A percentile compares a stretch with the other conserved stretches of the same genome.
Conservation (phyloP, 768 basidiomycete species). For the Tephrocybe sp. region DNA sequence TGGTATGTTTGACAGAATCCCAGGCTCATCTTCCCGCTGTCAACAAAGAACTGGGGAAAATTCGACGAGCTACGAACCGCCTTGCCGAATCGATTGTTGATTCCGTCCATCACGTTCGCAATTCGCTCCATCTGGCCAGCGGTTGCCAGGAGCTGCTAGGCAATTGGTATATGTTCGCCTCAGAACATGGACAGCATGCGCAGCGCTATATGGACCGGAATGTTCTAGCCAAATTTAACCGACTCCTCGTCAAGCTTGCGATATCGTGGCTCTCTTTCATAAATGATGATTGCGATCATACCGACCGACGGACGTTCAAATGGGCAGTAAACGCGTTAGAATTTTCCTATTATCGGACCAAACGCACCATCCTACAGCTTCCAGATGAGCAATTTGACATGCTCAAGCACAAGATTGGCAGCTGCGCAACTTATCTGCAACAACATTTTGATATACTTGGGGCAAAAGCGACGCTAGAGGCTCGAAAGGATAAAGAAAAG, state of each 20-base stretch:
- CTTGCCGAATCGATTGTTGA: slow-evolving; percentile 92
- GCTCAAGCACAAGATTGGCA: slow-evolving; percentile 88
- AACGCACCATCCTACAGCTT: slow-evolving; percentile 86
- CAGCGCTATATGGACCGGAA: slow-evolving; percentile 83
- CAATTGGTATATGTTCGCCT: slow-evolving; percentile 96
- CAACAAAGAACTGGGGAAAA: slow-evolving; percentile 87
- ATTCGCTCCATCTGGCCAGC: slow-evolving; percentile 52
- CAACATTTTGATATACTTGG: slow-evolving; percentile 98
- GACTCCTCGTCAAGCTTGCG: slow-evolving; percentile 81
- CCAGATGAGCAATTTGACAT: slow-evolving; percentile 87
- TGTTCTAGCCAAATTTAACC: slow-evolving; percentile 72
- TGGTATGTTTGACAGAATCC: slow-evolving; percentile 64
- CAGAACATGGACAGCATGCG: slow-evolving; percentile 90
- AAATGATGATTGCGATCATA: slow-evolving; percentile 95
- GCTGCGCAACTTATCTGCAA: slow-evolving; percentile 95
- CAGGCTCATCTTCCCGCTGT: slow-evolving; percentile 91
- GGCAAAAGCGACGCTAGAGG: slow-evolving; percentile 84
- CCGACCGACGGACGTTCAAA: slow-evolving; percentile 93
- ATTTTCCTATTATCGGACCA: slow-evolving; percentile 85
- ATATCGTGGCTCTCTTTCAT: slow-evolving; percentile 99
- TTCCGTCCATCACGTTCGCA: slow-evolving; percentile 85
- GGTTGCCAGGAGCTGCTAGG: slow-evolving; percentile 84
- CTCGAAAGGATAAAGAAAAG: slow-evolving; percentile 85
- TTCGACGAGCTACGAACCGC: slow-evolving; percentile 83
- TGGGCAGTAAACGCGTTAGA: slow-evolving; percentile 98